These are phyloP conservation scores for Pisolithus orientalis DNA, from an alignment of 768 basidiomycete species.

Conservation along the genomic window DNA sequence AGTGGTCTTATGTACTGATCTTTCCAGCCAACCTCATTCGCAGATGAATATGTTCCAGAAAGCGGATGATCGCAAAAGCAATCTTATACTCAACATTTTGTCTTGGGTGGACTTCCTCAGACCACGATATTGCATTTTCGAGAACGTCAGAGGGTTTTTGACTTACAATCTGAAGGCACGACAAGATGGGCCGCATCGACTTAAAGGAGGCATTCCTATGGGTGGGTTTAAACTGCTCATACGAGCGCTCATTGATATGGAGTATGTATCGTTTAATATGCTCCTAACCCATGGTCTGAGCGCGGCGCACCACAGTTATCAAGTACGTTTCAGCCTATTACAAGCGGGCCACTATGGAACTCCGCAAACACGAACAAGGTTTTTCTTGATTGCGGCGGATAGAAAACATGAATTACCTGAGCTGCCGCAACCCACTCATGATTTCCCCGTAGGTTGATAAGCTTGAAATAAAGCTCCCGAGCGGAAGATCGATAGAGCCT, in stretches of 20 bases:
- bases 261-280: conserved; percentile 33
- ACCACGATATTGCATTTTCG: conserved; percentile 41
- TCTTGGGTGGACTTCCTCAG: conserved; percentile 37
- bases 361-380: conserved; percentile 39
- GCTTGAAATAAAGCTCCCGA: conserved; percentile 48
- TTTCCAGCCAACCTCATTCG: conserved; percentile 70
- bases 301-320: conserved; percentile 29
- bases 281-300: neutral
- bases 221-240: conserved; percentile 69
- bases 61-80: conserved; percentile 62
- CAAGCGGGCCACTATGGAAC: conserved; percentile 45
- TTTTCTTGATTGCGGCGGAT: conserved; percentile 43
- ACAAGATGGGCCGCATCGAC: conserved; percentile 35
- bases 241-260: conserved; percentile 56
- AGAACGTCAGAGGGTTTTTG: conserved; percentile 44
- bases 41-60: conserved; percentile 63
- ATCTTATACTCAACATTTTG: conserved; percentile 55
- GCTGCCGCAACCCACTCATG: conserved; percentile 39
- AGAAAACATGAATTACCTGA: conserved; percentile 30
- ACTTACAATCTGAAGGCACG: conserved; percentile 32
- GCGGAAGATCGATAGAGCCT: conserved; percentile 33
- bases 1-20: neutral
- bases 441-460: conserved; percentile 33
- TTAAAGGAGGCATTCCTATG: conserved; percentile 61
- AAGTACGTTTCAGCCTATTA: conserved; percentile 36